Percentiles rank a stretch among this genome's conserved stretches.
phyloP scores from a whole-genome alignment of 2,329 filamentous ascomycete genomes.

The Aspergillus sp. region DNA sequence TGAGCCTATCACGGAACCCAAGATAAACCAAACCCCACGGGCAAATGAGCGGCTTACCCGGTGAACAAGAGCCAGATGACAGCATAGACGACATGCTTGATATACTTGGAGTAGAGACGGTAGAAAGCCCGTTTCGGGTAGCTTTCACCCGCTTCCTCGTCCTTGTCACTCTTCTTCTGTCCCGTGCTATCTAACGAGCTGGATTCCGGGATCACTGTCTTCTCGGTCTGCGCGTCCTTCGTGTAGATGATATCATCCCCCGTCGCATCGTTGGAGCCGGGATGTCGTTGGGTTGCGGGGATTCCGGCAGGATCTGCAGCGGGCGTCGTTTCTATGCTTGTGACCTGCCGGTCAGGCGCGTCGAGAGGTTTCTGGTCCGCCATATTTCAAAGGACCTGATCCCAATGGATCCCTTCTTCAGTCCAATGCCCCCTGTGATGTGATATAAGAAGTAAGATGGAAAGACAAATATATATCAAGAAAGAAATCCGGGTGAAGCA shows the following conservation, averaged over 20 bases:
- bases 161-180: constrained; percentile 24
- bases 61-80: constrained; percentile 53
- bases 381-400: not conserved
- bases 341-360: not conserved
- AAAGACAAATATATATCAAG: not conserved
- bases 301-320: not conserved
- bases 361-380: not conserved
- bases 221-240: constrained; percentile 4
- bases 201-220: constrained; percentile 11
- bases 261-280: not conserved
- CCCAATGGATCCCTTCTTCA: not conserved
- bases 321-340: not conserved
- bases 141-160: constrained; percentile 43
- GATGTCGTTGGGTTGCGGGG: not conserved
- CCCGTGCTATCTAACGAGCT: constrained; percentile 42
- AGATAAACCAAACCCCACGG: not conserved
- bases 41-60: constrained; percentile 43
- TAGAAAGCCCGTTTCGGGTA: constrained; percentile 31
- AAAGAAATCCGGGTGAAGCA: not conserved
- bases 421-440: not conserved
- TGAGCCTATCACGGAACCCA: not conserved
- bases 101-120: constrained; percentile 19
- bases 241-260: constrained; percentile 3
- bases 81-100: constrained; percentile 46
- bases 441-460: not conserved